phyloP scores from a whole-genome alignment of 345 rosid species.

The Barbarea vulgaris region DNA sequence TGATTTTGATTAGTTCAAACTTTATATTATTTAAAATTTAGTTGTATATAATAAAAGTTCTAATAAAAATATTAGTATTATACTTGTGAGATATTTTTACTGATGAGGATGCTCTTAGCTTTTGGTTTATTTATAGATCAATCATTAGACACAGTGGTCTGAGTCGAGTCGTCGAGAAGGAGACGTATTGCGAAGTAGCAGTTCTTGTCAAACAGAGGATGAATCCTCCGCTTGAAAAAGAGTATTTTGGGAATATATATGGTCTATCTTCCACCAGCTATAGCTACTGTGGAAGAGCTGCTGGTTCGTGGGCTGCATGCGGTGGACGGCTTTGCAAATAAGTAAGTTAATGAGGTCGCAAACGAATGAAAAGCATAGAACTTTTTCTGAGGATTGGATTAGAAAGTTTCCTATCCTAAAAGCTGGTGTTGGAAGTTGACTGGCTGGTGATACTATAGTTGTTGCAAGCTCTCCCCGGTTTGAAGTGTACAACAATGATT shows the following conservation, averaged over 20 bases:
- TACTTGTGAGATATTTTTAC: too few relatives aligned
- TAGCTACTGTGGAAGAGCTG: neutral
- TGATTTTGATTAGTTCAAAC: too few relatives aligned
- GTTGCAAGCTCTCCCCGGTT: conserved; percentile 49
- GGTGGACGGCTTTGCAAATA: conserved; percentile 14
- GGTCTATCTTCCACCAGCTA: neutral
- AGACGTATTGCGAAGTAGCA: neutral
- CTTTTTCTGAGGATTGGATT: conserved; percentile 19
- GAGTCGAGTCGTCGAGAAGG: conserved; percentile 15
- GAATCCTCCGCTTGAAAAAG: conserved; percentile 33
- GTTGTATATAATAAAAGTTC: too few relatives aligned
- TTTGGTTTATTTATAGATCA: too few relatives aligned
- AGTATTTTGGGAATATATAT: conserved; percentile 51
- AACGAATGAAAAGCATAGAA: neutral
- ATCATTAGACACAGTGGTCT: conserved; percentile 2
- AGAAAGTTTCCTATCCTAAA: neutral
- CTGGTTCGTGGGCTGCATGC: neutral
- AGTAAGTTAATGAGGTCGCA: neutral
- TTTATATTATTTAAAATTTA: too few relatives aligned
- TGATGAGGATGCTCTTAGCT: too few relatives aligned
- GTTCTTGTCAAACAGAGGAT: conserved; percentile 37
- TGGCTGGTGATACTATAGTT: neutral
- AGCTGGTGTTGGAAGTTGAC: neutral
- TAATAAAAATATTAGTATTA: too few relatives aligned
- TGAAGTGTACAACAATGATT: conserved; percentile 42